These are phyloP conservation scores for Aureobasidium sp. DNA, from an alignment of 2,329 filamentous ascomycete species.

Conservation along the genomic window DNA sequence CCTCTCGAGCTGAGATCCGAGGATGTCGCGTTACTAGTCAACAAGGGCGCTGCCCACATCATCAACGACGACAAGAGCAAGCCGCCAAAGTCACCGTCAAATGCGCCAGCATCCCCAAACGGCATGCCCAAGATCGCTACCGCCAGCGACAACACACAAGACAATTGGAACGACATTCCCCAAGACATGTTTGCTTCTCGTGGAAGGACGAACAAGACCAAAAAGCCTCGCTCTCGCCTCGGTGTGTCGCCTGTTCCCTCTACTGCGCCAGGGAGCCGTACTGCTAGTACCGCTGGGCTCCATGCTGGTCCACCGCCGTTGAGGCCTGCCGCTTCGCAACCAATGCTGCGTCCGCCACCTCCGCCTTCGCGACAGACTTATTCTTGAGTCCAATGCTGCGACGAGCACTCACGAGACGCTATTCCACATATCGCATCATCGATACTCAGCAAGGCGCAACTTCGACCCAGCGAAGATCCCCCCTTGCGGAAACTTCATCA, in stretches of 20 bases:
- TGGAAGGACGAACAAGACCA: not conserved
- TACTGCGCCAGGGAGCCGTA: conserved; percentile 11
- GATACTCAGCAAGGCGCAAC: not conserved
- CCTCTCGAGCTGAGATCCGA: conserved; percentile 86
- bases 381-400: not conserved
- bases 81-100: conserved; percentile 13
- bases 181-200: conserved; percentile 15
- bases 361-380: conserved; percentile 4
- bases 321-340: not conserved
- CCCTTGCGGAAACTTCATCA: not conserved
- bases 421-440: not conserved
- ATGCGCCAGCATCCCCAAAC: conserved; percentile 24
- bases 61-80: conserved; percentile 73
- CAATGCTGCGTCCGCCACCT: not conserved
- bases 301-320: not conserved
- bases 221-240: not conserved
- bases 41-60: conserved; percentile 66
- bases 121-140: conserved; percentile 14
- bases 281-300: not conserved
- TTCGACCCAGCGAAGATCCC: too few relatives aligned
- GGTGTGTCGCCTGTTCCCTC: not conserved
- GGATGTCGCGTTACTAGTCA: conserved; percentile 73
- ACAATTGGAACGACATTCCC: conserved; percentile 16
- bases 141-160: conserved; percentile 10
- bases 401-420: not conserved